These are phyloP conservation scores for Baudoinia panamericana DNA, from an alignment of 495 filamentous ascomycete species.

Conservation along the genomic window DNA sequence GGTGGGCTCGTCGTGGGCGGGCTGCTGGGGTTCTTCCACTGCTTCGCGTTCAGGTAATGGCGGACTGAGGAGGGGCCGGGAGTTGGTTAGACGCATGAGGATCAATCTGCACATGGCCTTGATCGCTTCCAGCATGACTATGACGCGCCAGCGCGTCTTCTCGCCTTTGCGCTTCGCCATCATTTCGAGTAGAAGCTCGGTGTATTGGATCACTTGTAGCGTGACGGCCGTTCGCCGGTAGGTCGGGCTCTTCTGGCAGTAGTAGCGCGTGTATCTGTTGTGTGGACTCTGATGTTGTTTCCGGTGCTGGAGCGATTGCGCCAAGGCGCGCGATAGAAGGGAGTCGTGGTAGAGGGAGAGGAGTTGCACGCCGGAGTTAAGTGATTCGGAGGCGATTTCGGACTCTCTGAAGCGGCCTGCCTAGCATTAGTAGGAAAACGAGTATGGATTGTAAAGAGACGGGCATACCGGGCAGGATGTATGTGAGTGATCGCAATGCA, in stretches of 20 bases:
- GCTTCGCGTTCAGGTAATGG: constrained; percentile 75
- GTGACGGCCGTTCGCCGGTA: constrained; percentile 68
- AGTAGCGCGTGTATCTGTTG: constrained; percentile 81
- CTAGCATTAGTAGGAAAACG: constrained; percentile 13
- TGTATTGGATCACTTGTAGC: constrained; percentile 83
- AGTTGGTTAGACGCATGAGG: constrained; percentile 71
- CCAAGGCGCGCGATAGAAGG: constrained; percentile 57
- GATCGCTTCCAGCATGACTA: constrained; percentile 72
- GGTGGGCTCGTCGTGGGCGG: constrained; percentile 27
- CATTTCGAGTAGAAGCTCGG: constrained; percentile 78
- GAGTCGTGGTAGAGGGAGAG: constrained; percentile 90
- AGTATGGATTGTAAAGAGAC: not conserved
- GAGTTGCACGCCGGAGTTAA: constrained; percentile 78
- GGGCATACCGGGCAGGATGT: constrained; percentile 77
- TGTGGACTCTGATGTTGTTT: constrained; percentile 52
- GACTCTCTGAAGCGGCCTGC: constrained; percentile 83
- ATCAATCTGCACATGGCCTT: constrained; percentile 80
- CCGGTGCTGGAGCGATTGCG: constrained; percentile 28
- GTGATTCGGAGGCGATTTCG: constrained; percentile 83
- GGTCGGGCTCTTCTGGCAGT: constrained; percentile 57
- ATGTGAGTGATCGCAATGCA: constrained; percentile 76
- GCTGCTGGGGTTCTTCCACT: constrained; percentile 27
- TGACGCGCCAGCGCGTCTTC: constrained; percentile 71
- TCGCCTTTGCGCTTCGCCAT: constrained; percentile 74
- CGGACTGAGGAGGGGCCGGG: constrained; percentile 69